phyloP scores from a whole-genome alignment of 805 yeast species.

The Myxozyma geophila region DNA sequence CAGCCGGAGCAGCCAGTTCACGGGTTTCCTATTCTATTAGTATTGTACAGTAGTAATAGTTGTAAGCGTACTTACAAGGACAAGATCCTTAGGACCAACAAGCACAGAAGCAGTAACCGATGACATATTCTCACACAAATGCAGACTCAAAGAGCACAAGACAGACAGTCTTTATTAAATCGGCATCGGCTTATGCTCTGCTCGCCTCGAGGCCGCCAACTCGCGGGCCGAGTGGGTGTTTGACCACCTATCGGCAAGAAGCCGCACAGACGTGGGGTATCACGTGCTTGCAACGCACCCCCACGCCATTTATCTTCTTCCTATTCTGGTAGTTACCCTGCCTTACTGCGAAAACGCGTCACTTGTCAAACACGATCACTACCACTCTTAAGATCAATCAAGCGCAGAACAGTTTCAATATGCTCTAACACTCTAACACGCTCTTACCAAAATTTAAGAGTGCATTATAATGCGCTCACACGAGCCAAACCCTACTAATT shows the following conservation, averaged over 20 bases:
- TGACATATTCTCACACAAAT: background rate
- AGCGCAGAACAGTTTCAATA: too few relatives aligned
- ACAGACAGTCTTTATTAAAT: background rate
- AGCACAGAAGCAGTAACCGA: conserved; percentile 26
- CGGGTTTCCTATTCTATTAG: conserved; percentile 24
- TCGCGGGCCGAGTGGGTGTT: too few relatives aligned
- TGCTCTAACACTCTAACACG: too few relatives aligned
- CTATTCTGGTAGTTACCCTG: too few relatives aligned
- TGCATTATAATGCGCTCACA: too few relatives aligned
- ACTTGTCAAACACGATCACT: too few relatives aligned
- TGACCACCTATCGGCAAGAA: background rate
- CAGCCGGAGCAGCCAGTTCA: conserved; percentile 24
- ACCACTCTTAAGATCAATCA: too few relatives aligned
- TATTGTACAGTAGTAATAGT: background rate
- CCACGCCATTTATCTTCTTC: background rate
- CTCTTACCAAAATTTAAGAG: too few relatives aligned
- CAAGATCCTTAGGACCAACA: conserved; percentile 18
- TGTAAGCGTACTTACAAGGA: conserved; percentile 10
- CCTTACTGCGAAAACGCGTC: too few relatives aligned
- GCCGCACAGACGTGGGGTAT: background rate
- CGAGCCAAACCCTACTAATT: too few relatives aligned
- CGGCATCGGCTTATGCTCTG: background rate
- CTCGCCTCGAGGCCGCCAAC: too few relatives aligned
- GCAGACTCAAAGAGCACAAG: too few relatives aligned
- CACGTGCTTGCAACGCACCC: background rate